phyloP scores from a whole-genome alignment of 371 early-diverging fungal species.

The Syncephalis plumigaleata region DNA sequence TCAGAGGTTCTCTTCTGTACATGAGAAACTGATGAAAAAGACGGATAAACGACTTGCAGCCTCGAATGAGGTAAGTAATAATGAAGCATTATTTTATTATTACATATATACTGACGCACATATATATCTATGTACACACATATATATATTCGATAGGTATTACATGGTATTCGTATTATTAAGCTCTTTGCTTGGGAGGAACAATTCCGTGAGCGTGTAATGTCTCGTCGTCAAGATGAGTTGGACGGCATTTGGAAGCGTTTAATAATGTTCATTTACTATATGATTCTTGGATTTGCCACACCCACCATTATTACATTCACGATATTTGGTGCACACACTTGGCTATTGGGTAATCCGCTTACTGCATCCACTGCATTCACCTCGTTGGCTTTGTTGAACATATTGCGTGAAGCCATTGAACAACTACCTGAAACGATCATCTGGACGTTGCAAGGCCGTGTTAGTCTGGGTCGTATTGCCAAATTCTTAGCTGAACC shows the following conservation, averaged over 20 bases:
- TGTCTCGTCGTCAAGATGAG: conserved; percentile 25
- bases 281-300: conserved; percentile 18
- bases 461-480: conserved; percentile 31
- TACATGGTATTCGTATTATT: conserved; percentile 51
- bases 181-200: conserved; percentile 55
- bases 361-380: conserved; percentile 41
- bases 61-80: conserved; percentile 24
- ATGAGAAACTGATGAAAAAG: conserved; percentile 9
- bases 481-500: conserved; percentile 29
- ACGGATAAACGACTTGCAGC: conserved; percentile 24
- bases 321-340: conserved; percentile 31
- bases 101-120: conserved; percentile 11
- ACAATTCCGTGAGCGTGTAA: conserved; percentile 27
- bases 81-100: no score
- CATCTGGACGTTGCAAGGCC: conserved; percentile 26
- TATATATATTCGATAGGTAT: no score
- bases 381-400: conserved; percentile 35
- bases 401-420: conserved; percentile 29
- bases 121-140: no score
- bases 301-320: conserved; percentile 34
- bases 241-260: conserved; percentile 19
- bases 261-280: conserved; percentile 22
- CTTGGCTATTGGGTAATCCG: conserved; percentile 28
- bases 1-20: conserved; percentile 17
- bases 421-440: conserved; percentile 33